A percentile compares a stretch with the other conserved stretches of the same genome.
Conservation (phyloP, 2,329 filamentous ascomycete species). For the Calonectria hawksworthii region DNA sequence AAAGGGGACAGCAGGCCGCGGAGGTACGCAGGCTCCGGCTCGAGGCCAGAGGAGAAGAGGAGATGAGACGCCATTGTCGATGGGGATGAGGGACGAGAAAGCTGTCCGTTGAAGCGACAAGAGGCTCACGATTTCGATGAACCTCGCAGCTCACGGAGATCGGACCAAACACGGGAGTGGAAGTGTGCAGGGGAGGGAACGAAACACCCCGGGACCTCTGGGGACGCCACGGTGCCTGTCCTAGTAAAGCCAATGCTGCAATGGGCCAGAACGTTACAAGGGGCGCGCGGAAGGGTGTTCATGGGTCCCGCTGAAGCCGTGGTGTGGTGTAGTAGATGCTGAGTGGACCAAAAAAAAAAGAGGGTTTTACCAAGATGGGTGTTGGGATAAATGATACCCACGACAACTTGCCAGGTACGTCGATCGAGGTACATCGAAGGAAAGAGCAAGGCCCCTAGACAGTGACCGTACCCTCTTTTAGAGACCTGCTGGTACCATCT, state of each 20-base stretch:
- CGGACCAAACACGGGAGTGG: conserved; percentile 42
- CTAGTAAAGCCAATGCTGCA: not conserved
- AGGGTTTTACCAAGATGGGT: not conserved
- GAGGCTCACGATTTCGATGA: conserved; percentile 41
- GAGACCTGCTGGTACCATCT: not conserved
- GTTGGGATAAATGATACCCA: not conserved
- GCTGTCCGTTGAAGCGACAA: not conserved
- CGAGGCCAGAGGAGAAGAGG: conserved; percentile 1
- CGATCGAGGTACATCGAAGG: not conserved
- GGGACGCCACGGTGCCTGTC: conserved; percentile 19
- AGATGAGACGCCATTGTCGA: conserved; percentile 14
- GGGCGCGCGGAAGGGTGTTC: not conserved
- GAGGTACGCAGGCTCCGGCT: not conserved
- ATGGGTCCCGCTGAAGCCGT: not conserved
- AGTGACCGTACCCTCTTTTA: not conserved
- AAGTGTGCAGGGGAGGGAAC: conserved; percentile 36
- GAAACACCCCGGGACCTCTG: not conserved
- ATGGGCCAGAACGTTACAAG: conserved; percentile 4
- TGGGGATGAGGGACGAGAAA: not conserved
- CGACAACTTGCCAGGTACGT: not conserved
- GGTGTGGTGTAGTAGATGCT: not conserved
- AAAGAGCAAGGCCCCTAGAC: too few species aligned
- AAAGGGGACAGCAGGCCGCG: conserved; percentile 2
- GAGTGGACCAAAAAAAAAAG: conserved; percentile 1
- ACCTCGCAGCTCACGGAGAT: conserved; percentile 39